phyloP scores from a whole-genome alignment of 306 rosid species.

The Astragalus membranaceus region DNA sequence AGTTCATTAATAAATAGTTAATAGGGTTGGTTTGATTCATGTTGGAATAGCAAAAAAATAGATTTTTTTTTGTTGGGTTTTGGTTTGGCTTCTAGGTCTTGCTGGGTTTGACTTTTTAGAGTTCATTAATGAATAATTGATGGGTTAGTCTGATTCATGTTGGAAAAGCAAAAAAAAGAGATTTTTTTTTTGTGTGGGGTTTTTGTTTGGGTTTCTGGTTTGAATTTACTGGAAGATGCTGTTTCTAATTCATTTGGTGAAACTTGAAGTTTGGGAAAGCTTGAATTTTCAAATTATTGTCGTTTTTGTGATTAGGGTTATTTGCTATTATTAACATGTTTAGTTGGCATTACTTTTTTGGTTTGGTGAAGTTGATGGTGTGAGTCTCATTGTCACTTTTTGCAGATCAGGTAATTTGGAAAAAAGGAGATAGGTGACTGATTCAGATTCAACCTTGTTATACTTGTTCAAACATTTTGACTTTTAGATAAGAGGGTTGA shows the following conservation, averaged over 20 bases:
- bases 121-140: slow-evolving; percentile 2
- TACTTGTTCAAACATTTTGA: slow-evolving; percentile 23
- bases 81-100: background rate
- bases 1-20: slow-evolving; percentile 1
- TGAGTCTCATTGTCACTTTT: slow-evolving; percentile 20
- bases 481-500: slow-evolving; percentile 3
- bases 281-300: background rate
- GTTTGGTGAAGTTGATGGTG: background rate
- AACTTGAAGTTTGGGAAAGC: slow-evolving; percentile 14
- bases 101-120: background rate
- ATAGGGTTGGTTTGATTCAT: background rate
- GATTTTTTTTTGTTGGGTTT: background rate
- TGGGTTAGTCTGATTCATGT: background rate
- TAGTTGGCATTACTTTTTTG: background rate
- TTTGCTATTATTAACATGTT: background rate
- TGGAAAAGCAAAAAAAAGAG: background rate
- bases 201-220: background rate
- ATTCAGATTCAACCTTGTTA: slow-evolving; percentile 10
- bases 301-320: background rate
- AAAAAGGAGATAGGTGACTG: slow-evolving; percentile 3
- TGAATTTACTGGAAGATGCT: background rate
- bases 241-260: background rate
- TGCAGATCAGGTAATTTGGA: slow-evolving; percentile 45
- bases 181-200: background rate
- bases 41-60: background rate